A percentile compares a stretch with the other conserved stretches of the same genome.
Conservation (phyloP, 257 asterid species). For the Nyctanthes arbortristis region DNA sequence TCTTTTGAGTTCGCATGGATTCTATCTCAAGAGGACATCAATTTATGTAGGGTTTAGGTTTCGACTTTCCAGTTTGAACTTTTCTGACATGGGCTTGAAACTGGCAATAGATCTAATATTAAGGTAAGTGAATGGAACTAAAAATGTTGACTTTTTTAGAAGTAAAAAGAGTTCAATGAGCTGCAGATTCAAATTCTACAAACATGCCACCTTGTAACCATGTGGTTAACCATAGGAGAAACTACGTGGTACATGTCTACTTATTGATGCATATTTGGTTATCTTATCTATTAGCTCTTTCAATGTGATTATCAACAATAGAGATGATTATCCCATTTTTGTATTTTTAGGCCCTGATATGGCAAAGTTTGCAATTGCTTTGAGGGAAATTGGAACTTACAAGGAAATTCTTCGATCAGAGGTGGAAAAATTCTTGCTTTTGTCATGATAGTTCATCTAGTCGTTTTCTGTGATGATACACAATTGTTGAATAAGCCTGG, state of each 20-base stretch:
- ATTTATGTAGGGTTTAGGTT: neutral
- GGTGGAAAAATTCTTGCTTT: conserved; percentile 44
- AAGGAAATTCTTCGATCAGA: conserved; percentile 91
- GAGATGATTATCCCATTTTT: conserved; percentile 33
- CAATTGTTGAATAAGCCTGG: conserved; percentile 5
- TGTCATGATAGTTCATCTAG: conserved; percentile 9
- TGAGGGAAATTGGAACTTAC: conserved; percentile 92
- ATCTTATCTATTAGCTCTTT: neutral
- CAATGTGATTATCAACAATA: neutral
- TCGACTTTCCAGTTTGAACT: conserved; percentile 5
- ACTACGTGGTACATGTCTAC: neutral
- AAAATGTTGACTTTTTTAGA: neutral
- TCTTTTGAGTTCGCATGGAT: neutral
- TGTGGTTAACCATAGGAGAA: neutral
- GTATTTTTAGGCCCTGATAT: conserved; percentile 78
- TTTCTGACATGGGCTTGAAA: conserved; percentile 16
- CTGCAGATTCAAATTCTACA: conserved; percentile 10
- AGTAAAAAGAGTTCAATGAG: neutral
- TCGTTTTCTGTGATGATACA: conserved; percentile 10
- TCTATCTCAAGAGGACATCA: conserved; percentile 3
- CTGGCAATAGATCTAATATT: neutral
- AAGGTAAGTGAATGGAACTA: conserved; percentile 12
- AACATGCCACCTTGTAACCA: neutral
- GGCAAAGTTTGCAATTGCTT: conserved; percentile 80
- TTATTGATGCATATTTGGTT: neutral